Conservation (phyloP, 352 stramenopile species). For the Globisporangium splendens region DNA sequence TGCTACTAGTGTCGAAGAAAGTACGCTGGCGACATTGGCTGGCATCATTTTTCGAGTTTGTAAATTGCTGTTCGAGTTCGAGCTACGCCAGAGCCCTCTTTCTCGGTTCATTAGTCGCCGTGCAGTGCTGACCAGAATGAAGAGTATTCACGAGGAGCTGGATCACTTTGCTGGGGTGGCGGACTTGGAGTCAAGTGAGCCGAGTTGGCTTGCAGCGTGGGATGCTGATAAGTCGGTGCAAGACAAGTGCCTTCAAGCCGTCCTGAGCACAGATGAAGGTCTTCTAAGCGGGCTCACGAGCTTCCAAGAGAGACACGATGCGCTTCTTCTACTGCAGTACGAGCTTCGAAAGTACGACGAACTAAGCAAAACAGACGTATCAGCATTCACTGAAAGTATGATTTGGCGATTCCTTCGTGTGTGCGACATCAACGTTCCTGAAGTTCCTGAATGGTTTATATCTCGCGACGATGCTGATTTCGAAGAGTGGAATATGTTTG, state of each 20-base stretch:
- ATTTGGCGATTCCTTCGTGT: too few species aligned
- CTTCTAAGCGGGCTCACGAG: too few species aligned
- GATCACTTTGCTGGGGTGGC: neutral
- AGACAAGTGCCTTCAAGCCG: neutral
- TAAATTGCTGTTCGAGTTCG: neutral
- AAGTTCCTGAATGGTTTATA: too few species aligned
- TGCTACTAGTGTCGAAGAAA: neutral
- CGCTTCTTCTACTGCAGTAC: too few species aligned
- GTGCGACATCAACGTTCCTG: too few species aligned
- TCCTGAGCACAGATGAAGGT: too few species aligned
- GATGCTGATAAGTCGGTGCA: neutral
- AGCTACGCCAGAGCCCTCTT: neutral
- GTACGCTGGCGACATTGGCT: neutral
- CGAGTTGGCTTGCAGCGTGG: neutral
- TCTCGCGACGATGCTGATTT: neutral
- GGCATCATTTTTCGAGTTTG: conserved; percentile 1
- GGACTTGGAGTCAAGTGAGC: neutral
- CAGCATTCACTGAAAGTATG: too few species aligned
- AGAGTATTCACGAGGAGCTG: neutral
- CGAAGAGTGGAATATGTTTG: conserved; percentile 5
- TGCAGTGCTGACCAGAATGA: neutral
- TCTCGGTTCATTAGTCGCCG: neutral
- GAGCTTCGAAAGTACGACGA: too few species aligned
- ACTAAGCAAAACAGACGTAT: too few species aligned
- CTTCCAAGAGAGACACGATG: too few species aligned